Evolutionary conservation across 306 rosid species (phyloP), one percentile per base, ranked within the genome.

Genomic region (Vachellia collinsii): DNA sequence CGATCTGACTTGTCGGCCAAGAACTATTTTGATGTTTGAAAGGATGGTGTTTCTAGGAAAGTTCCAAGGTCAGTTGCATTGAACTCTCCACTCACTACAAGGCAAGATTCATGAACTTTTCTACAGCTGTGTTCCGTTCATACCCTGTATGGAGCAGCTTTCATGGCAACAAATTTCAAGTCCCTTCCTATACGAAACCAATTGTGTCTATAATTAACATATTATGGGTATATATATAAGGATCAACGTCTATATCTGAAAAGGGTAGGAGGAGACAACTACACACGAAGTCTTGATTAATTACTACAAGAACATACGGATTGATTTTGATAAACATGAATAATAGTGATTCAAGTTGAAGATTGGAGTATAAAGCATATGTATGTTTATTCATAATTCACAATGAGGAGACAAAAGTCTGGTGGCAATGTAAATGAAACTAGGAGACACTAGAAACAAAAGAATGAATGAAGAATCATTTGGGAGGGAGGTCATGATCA

Each of bases 1-100:
- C 91, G 79, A 75, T 48, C 75, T 79, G 83, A 75, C 83, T 70
- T 54, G 79, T 75, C 73, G 76, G 77, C 44, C 68, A 79, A 62
- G 76, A 85, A 68, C 77, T 75, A 75, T 4, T 70, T 75, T 25
- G 9, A 13, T 36, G 61, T 61, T 12, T 25, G 65, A 67, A 51
- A 43, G 44, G 1, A 73, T 14, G 36, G 50, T 67, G 37, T 69
- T 61, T 65, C 64, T 66, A 36, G 3, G 78, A 63, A 75, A 63
- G 65, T 84, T 80, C 83, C 79, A 16, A 5, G 64, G 34, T 62
- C 25, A 16, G 76, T 25, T 34, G 1, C 68, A 11, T 62, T 62
- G 68, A 29, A 62, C 68, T 62, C 37, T 29, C 10, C 36, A 22
- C 22, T 29, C 67, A 11, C 67, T 25, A 12, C 3, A 23, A 25